A percentile compares a stretch with the other conserved stretches of the same genome.
Conservation (phyloP, 805 yeast genomes). For the Wickerhamomyces strasburgensis region DNA sequence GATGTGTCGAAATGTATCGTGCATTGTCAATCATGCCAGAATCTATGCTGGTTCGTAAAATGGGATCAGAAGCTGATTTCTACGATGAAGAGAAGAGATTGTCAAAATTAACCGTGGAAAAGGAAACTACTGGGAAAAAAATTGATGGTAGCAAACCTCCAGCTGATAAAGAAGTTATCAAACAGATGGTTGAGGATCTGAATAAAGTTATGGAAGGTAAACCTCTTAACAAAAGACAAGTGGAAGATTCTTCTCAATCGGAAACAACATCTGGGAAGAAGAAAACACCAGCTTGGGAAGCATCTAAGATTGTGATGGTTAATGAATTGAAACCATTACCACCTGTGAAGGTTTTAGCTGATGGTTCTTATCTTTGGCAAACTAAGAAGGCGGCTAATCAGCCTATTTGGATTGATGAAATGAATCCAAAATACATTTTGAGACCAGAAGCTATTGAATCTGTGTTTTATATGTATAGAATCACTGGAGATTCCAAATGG, state of each 20-base stretch:
- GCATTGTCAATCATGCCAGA: constrained; percentile 43
- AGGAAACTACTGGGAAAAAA: no score
- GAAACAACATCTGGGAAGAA: no score
- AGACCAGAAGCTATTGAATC: constrained; percentile 63
- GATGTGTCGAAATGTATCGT: constrained; percentile 42
- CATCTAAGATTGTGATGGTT: not conserved
- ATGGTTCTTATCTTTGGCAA: constrained; percentile 12
- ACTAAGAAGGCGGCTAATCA: constrained; percentile 16
- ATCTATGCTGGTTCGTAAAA: constrained; percentile 27
- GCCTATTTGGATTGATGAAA: constrained; percentile 29
- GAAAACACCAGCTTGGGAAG: no score
- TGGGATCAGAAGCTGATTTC: constrained; percentile 17
- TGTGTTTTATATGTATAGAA: constrained; percentile 50
- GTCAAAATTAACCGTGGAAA: not conserved
- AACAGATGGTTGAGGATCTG: no score
- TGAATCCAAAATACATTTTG: constrained; percentile 38
- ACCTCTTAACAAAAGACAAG: no score
- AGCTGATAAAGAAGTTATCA: no score
- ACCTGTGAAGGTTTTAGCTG: constrained; percentile 2
- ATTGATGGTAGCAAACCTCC: no score
- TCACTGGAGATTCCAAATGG: constrained; percentile 57
- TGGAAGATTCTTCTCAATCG: no score
- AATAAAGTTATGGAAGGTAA: no score
- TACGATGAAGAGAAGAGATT: constrained; percentile 19
- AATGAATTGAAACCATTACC: constrained; percentile 1